phyloP scores from a whole-genome alignment of 345 rosid genomes.

The Psidium friedrichsthalianum region DNA sequence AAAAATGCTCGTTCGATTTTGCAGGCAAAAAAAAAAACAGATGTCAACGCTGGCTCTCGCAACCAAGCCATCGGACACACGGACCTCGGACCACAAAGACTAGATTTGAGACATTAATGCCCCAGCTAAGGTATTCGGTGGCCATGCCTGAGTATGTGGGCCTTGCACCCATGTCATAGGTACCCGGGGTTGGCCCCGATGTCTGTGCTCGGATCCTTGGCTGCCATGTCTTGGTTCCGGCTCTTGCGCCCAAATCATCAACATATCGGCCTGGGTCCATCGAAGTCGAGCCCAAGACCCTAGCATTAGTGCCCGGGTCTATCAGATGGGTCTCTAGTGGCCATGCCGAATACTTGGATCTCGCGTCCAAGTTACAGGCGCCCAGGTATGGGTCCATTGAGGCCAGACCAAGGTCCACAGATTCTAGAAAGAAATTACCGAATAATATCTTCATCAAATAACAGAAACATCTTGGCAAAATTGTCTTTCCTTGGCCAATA shows the following conservation, averaged over 20 bases:
- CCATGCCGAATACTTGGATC: neutral
- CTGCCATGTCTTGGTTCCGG: neutral
- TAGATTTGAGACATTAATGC: neutral
- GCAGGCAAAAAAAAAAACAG: no score
- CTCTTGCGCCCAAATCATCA: neutral
- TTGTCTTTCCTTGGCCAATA: neutral
- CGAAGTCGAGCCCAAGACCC: neutral
- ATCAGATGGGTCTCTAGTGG: fast-evolving
- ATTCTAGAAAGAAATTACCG: neutral
- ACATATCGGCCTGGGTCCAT: neutral
- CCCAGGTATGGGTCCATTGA: neutral
- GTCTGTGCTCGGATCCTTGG: neutral
- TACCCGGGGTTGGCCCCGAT: neutral
- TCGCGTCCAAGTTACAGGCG: fast-evolving
- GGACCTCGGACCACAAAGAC: neutral
- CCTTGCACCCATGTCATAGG: neutral
- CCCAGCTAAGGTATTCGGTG: neutral
- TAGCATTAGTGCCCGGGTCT: neutral
- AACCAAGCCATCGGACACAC: neutral
- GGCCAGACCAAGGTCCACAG: neutral
- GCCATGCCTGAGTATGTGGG: neutral
- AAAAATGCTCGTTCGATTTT: no score
- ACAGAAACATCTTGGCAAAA: neutral
- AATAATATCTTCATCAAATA: neutral
- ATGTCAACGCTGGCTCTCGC: neutral